Evolutionary conservation across 768 basidiomycete genomes (phyloP).

Genomic region (Scleroderma bovista): DNA sequence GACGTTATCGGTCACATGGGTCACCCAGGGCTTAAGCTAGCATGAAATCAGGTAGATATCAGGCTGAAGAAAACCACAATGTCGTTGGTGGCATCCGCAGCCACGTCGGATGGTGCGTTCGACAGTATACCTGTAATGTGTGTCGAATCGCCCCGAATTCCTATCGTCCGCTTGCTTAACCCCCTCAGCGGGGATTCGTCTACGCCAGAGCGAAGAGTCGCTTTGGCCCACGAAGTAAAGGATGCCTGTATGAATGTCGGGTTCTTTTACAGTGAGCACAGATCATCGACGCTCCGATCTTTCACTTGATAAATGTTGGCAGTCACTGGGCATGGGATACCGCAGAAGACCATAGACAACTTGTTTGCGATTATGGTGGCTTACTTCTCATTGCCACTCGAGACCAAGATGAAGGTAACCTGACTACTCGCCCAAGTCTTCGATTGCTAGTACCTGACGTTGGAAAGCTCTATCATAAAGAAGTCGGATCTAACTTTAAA

Average conservation of each 20-base stretch:
- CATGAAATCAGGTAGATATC: too few relatives aligned
- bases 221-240: slow-evolving; percentile 53
- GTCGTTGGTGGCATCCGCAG: slow-evolving; percentile 18
- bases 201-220: slow-evolving; percentile 29
- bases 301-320: neutral
- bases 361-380: slow-evolving; percentile 44
- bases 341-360: slow-evolving; percentile 41
- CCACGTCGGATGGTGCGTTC: slow-evolving; percentile 15
- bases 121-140: slow-evolving; percentile 23
- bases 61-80: slow-evolving; percentile 3
- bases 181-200: slow-evolving; percentile 12
- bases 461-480: slow-evolving; percentile 62
- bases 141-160: neutral
- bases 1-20: too few relatives aligned
- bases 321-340: slow-evolving; percentile 78
- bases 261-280: slow-evolving; percentile 68
- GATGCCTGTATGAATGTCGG: slow-evolving; percentile 79
- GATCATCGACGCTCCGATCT: neutral
- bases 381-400: slow-evolving; percentile 64
- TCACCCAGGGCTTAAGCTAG: too few relatives aligned
- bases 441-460: neutral
- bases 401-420: slow-evolving; percentile 60
- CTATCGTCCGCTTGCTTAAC: neutral
- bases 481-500: slow-evolving; percentile 67
- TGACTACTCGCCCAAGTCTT: neutral